phyloP scores from a whole-genome alignment of 108 stramenopile species.

The Parietichytrium sp. region DNA sequence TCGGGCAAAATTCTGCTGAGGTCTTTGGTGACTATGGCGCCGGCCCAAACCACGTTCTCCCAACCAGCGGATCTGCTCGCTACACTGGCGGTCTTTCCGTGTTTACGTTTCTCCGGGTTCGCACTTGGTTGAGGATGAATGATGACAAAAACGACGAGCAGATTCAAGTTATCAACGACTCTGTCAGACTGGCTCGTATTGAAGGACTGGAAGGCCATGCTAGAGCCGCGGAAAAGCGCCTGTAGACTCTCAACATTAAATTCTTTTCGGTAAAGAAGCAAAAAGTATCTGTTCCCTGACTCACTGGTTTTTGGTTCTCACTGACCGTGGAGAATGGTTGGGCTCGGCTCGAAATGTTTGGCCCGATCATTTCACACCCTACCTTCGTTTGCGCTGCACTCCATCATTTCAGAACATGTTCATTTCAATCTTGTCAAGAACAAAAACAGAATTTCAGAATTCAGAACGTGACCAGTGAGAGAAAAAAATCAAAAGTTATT shows the following conservation, averaged over 20 bases:
- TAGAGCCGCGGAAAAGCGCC: constrained; percentile 80
- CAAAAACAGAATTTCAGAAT: no score
- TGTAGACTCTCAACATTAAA: neutral
- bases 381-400: no score
- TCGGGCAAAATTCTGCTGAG: constrained; percentile 90
- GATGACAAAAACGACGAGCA: constrained; percentile 46
- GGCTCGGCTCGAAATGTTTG: no score
- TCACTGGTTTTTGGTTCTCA: no score
- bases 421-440: no score
- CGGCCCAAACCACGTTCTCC: constrained; percentile 98
- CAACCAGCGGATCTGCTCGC: constrained; percentile 91
- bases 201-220: constrained; percentile 98
- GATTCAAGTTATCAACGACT: constrained; percentile 79
- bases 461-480: no score
- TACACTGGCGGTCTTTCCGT: constrained; percentile 96
- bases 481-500: no score
- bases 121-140: constrained; percentile 87
- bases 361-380: no score
- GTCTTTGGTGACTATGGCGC: constrained; percentile 98
- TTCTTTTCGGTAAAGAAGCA: no score
- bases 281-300: no score
- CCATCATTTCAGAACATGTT: no score
- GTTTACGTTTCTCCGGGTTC: constrained; percentile 91
- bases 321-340: no score
- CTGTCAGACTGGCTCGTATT: constrained; percentile 85